phyloP scores from a whole-genome alignment of 2,329 filamentous ascomycete species.

The Zymoseptoria pseudotritici region DNA sequence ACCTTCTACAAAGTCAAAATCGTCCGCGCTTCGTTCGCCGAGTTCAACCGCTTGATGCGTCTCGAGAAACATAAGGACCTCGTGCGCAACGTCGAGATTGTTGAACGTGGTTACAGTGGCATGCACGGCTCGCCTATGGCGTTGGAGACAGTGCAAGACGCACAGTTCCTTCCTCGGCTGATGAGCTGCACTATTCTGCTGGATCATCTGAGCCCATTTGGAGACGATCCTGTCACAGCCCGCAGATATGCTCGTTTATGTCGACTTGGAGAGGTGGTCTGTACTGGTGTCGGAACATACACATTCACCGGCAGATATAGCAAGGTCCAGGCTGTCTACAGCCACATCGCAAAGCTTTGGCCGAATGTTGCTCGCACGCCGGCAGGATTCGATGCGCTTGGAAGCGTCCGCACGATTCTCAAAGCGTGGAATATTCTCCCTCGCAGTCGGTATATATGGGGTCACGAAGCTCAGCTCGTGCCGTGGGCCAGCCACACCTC shows the following conservation, averaged over 20 bases:
- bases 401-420: neutral
- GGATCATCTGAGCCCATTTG: neutral
- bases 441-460: neutral
- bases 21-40: slow-evolving; percentile 1
- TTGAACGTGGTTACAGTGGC: neutral
- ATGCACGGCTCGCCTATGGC: neutral
- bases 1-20: slow-evolving; percentile 9
- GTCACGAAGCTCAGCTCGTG: neutral
- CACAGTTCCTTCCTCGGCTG: slow-evolving; percentile 2
- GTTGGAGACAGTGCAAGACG: neutral
- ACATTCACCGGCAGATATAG: neutral
- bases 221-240: neutral
- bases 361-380: slow-evolving; percentile 3
- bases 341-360: slow-evolving; percentile 8
- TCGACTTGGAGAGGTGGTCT: neutral
- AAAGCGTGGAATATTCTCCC: neutral
- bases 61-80: neutral
- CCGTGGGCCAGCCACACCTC: slow-evolving; percentile 4
- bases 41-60: neutral
- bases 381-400: slow-evolving; percentile 1
- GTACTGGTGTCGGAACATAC: slow-evolving; percentile 3
- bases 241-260: neutral
- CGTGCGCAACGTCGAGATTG: slow-evolving; percentile 3
- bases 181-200: slow-evolving; percentile 1
- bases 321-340: slow-evolving; percentile 3